phyloP scores from a whole-genome alignment of 2,329 filamentous ascomycete genomes.

The Magnaporthiopsis incrustans region DNA sequence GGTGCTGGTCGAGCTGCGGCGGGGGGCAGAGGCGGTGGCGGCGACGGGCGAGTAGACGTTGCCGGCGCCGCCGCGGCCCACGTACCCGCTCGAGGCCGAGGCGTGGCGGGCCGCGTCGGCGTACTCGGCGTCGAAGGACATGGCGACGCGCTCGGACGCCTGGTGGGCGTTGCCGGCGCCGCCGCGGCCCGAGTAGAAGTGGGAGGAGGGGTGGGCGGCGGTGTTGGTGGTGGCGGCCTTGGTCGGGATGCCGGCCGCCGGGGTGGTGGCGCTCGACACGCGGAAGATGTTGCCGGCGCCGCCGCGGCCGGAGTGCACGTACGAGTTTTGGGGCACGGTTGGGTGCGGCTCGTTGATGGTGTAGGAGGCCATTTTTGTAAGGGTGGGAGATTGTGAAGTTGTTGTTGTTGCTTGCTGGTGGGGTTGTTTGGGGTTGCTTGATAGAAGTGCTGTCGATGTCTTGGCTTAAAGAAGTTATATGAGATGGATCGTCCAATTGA shows the following conservation, averaged over 20 bases:
- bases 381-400: neutral
- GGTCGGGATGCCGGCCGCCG: slow-evolving; percentile 44
- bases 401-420: neutral
- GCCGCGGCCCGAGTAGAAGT: slow-evolving; percentile 59
- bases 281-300: slow-evolving; percentile 50
- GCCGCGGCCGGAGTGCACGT: slow-evolving; percentile 46
- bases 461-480: no score
- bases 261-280: slow-evolving; percentile 29
- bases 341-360: slow-evolving; percentile 42
- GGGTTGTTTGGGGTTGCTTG: no score
- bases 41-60: slow-evolving; percentile 34
- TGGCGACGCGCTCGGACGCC: slow-evolving; percentile 43
- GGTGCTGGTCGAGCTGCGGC: slow-evolving; percentile 17
- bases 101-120: slow-evolving; percentile 44
- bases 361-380: slow-evolving; percentile 30
- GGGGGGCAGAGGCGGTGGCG: slow-evolving; percentile 20
- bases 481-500: no score
- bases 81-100: slow-evolving; percentile 45
- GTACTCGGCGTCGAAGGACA: slow-evolving; percentile 62
- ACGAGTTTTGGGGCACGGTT: slow-evolving; percentile 35
- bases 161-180: slow-evolving; percentile 57
- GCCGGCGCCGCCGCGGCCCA: slow-evolving; percentile 57
- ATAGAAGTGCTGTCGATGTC: no score
- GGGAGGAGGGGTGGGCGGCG: slow-evolving; percentile 34
- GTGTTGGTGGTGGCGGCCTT: slow-evolving; percentile 32